phyloP scores from a whole-genome alignment of 495 filamentous ascomycete species.

The Podospora pseudocomata region DNA sequence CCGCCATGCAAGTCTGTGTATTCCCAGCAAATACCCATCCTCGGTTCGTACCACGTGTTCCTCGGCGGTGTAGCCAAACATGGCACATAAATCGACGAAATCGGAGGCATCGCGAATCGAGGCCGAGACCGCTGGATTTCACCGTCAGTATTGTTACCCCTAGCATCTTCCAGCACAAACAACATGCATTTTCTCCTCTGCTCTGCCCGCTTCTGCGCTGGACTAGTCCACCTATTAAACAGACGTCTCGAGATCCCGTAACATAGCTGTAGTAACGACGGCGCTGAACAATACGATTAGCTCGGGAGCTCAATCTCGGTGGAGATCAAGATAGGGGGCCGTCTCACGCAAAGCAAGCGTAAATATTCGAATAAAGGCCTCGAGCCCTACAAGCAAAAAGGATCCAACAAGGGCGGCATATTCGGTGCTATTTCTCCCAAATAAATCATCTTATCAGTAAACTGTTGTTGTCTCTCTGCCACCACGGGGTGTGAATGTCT shows the following conservation, averaged over 20 bases:
- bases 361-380: constrained; percentile 77
- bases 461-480: neutral
- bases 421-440: constrained; percentile 49
- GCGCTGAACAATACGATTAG: constrained; percentile 47
- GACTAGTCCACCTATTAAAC: constrained; percentile 75
- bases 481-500: constrained; percentile 22
- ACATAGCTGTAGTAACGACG: constrained; percentile 73
- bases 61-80: constrained; percentile 88
- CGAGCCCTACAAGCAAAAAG: constrained; percentile 73
- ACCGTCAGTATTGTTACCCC: constrained; percentile 20
- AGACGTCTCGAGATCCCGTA: constrained; percentile 75
- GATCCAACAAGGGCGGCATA: constrained; percentile 83
- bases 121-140: constrained; percentile 43
- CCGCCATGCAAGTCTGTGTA: constrained; percentile 81
- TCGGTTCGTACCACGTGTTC: constrained; percentile 93
- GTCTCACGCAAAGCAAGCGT: constrained; percentile 82
- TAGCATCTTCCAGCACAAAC: neutral
- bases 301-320: constrained; percentile 24
- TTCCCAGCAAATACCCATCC: constrained; percentile 88
- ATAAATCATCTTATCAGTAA: neutral
- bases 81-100: constrained; percentile 84
- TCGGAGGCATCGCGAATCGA: constrained; percentile 69
- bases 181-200: constrained; percentile 52
- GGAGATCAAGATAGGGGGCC: neutral
- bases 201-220: constrained; percentile 60